Base-by-base conservation (phyloP, 148 eudicot species). In the Camellia lanceoleosa region DNA sequence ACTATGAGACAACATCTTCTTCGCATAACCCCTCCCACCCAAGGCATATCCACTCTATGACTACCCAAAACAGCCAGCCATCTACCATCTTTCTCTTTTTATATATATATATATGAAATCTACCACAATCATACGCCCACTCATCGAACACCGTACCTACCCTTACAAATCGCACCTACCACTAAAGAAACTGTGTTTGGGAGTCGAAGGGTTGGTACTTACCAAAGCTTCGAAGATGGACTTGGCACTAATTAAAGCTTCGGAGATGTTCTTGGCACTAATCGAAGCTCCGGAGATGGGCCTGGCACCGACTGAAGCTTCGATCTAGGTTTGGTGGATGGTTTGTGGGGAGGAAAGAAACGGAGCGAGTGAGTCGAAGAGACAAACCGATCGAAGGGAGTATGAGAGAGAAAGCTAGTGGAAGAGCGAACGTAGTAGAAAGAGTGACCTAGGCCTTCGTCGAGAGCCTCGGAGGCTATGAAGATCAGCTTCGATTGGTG, bases 381-480 rank as follows among this genome's bases (percentile, higher is more conserved):
- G 58, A 93, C 73, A 46, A 92, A 95, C 38, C 95, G 94, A 84
- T 91, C 95, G 78, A 97, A 94, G 46, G 83, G 82, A 6, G 97
- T 84, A 0, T 97, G 98, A 9, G 97, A 95, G 47, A 91, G 78
- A 63, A 93, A 95, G 9, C 95, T 87, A 20, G 89, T 85, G 12
- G 98, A 95, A 5, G 95, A 91, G 1, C 93, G 95, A 16, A 91
- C 92, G 88, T 95, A 95, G 73, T 94, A 90, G 72, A 95, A 95
- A n/a, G 97, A 95, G 80, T 95, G 98, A 3, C 98, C 98, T 75
- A 95, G 89, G 87, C 97, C 88, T 85, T 95, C 98, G 83, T 94
- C 97, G 0, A 89, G 78, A 3, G 88, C 88, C 58, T 87, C 89
- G 5, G 82, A 83, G 14, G 88, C 63, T 4, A 87, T 18, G 80